These are phyloP conservation scores for Pyrenula aspistea DNA, from an alignment of 495 filamentous ascomycete genomes.

Conservation along the genomic window DNA sequence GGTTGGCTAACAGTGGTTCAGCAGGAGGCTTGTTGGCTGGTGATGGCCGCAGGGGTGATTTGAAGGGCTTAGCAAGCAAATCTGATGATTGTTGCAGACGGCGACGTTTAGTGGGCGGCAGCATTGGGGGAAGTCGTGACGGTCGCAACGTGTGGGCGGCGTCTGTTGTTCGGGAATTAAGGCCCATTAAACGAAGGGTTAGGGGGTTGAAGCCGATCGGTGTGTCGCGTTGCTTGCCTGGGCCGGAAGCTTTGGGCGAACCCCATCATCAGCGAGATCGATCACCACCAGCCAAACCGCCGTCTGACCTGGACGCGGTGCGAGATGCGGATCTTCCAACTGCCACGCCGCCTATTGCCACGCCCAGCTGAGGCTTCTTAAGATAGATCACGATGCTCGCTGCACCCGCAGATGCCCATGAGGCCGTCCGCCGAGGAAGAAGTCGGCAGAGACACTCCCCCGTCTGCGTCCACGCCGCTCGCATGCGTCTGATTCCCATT, in stretches of 20 bases:
- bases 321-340: too few species aligned
- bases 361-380: not conserved
- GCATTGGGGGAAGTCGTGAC: not conserved
- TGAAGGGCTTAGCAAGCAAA: constrained; percentile 53
- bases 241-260: not conserved
- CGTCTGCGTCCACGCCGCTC: too few species aligned
- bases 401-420: too few species aligned
- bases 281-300: too few species aligned
- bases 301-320: too few species aligned
- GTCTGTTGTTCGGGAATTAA: not conserved
- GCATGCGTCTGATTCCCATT: too few species aligned
- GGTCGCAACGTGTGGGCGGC: not conserved
- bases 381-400: too few species aligned
- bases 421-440: too few species aligned
- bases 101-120: constrained; percentile 35
- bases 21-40: not conserved
- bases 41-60: constrained; percentile 41
- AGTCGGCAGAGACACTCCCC: too few species aligned
- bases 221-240: not conserved
- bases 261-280: not conserved
- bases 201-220: not conserved
- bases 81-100: constrained; percentile 35
- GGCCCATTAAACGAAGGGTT: not conserved
- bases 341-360: not conserved
- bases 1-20: not conserved